Percentiles rank a stretch among this genome's conserved stretches.
Evolutionary conservation across 768 basidiomycete species (phyloP).

Genomic region (Termitomyces sp.): DNA sequence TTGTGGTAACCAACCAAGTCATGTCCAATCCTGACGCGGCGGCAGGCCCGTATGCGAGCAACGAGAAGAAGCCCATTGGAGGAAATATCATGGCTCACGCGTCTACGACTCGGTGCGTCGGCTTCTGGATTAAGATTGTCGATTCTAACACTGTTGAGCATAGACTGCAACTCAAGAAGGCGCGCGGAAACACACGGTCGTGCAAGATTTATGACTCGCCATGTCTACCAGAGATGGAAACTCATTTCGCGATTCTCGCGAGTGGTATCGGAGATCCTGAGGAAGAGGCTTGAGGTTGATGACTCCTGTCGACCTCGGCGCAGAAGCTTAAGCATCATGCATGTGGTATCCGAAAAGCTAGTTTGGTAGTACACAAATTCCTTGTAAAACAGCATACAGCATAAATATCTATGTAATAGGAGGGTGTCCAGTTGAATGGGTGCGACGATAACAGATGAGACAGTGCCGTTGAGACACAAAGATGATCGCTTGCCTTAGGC

Average conservation of each 20-base stretch:
- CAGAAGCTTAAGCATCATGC: slow-evolving; percentile 47
- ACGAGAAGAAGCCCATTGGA: slow-evolving; percentile 98
- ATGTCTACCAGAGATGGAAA: slow-evolving; percentile 94
- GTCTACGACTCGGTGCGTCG: slow-evolving; percentile 80
- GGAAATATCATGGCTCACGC: slow-evolving; percentile 99
- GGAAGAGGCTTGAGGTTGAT: slow-evolving; percentile 55
- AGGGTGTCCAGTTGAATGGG: slow-evolving; percentile 49
- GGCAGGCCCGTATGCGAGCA: slow-evolving; percentile 80
- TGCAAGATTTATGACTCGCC: slow-evolving; percentile 99
- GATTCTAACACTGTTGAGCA: slow-evolving; percentile 8
- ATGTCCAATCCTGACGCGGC: slow-evolving; percentile 98
- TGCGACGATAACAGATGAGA: slow-evolving; percentile 15
- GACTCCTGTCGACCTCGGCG: slow-evolving; percentile 35
- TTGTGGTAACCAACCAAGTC: slow-evolving; percentile 97
- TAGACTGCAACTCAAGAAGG: slow-evolving; percentile 89
- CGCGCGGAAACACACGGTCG: slow-evolving; percentile 83
- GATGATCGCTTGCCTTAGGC: slow-evolving; percentile 30
- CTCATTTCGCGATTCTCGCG: slow-evolving; percentile 87
- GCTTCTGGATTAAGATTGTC: neutral
- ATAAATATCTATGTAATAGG: slow-evolving; percentile 18
- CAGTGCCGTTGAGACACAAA: slow-evolving; percentile 11
- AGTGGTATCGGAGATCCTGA: slow-evolving; percentile 95
- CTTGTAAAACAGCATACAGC: slow-evolving; percentile 20
- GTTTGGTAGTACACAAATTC: slow-evolving; percentile 19
- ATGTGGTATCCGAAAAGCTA: slow-evolving; percentile 10